Evolutionary conservation across 257 asterid species (phyloP), one percentile per base, ranked within the genome.

Genomic region (Eustoma russellianum): DNA sequence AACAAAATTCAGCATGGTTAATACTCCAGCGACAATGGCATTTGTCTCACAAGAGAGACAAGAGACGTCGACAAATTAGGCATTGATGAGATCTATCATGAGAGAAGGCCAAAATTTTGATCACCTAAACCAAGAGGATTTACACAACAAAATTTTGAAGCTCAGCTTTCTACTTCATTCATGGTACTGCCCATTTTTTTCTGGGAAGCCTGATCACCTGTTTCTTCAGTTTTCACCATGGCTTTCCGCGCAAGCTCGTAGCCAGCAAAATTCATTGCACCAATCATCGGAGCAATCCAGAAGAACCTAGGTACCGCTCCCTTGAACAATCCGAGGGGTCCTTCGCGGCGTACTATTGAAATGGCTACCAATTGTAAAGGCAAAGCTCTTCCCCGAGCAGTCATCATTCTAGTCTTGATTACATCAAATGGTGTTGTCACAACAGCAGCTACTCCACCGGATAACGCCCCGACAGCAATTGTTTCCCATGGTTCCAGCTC

Each of bases 241-340:
- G 93, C 90, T 70, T 80, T 86, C 59, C 75, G 72, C 2, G 83
- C 72, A 60, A 86, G 82, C 76, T 86, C 95, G 41, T 86, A 86
- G 33, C 95, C 95, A 30, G 95, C 93, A 38, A 86, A 86, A 56
- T 86, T 86, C 78, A 86, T 86, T 30, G 95, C 95, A 9, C 95
- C 95, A 2, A 86, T 76, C 7, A 86, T 76, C 7, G 95, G 95
- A 41, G 95, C 95, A 34, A 86, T 79, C 95, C 95, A 86, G 66
- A 86, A 83, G 74, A 86, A 86, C 46, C 91, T 74, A 3, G 95
- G 95, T 35, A 86, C 57, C 12, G 95, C 95, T 52, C 95, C 95
- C 75, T 85, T 83, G 19, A 86, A 86, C 55, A 86, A 57, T 33
- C 91, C 94, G 9, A 83, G 64, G 12, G 83, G 79, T 41, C 95